phyloP scores from a whole-genome alignment of 2,329 filamentous ascomycete species.

The Verticillium klebahnii region DNA sequence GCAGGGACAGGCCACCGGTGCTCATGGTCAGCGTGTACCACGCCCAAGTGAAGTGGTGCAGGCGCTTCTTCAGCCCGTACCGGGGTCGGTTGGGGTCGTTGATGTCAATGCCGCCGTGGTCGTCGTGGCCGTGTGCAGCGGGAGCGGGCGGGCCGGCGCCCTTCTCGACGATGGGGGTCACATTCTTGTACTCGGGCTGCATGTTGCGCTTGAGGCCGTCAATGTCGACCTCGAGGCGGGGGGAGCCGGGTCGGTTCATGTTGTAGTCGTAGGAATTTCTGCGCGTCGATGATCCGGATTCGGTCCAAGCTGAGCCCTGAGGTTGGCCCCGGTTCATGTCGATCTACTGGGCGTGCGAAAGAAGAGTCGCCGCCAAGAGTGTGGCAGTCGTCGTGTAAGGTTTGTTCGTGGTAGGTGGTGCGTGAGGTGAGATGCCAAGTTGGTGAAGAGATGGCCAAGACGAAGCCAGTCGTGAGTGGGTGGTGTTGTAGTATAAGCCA shows the following conservation, averaged over 20 bases:
- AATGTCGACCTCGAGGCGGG: background rate
- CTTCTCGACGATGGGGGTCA: conserved; percentile 11
- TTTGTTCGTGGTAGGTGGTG: background rate
- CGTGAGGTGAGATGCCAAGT: background rate
- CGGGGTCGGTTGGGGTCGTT: conserved; percentile 24
- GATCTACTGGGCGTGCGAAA: background rate
- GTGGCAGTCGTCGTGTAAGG: background rate
- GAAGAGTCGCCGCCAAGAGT: background rate
- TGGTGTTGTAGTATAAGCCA: background rate
- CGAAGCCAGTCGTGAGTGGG: background rate
- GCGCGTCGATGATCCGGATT: background rate
- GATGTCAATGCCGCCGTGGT: conserved; percentile 11
- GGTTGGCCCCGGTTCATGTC: background rate
- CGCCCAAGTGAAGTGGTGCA: conserved; percentile 62
- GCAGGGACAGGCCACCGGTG: conserved; percentile 63
- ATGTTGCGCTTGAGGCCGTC: background rate
- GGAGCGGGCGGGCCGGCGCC: conserved; percentile 2
- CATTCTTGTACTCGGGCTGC: background rate
- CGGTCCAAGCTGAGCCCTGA: conserved; percentile 1
- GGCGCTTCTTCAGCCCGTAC: conserved; percentile 36
- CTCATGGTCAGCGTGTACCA: conserved; percentile 76
- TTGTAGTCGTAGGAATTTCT: background rate
- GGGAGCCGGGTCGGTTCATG: background rate
- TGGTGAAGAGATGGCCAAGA: background rate
- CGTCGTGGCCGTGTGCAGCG: conserved; percentile 2